phyloP scores from a whole-genome alignment of 495 filamentous ascomycete genomes.

The Penicillium arizonense region DNA sequence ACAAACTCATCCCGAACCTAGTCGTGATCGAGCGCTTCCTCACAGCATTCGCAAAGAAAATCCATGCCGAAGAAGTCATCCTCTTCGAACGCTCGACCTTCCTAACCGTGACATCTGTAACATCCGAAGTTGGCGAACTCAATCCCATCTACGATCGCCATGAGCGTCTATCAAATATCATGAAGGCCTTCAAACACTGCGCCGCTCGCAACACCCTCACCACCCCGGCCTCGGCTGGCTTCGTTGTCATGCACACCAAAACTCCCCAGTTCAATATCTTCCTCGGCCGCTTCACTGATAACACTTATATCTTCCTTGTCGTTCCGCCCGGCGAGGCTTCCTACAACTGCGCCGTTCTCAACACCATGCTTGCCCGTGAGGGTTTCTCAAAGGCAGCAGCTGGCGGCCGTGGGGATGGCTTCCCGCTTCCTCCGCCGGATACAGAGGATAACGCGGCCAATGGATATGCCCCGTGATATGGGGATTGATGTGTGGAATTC shows the following conservation, averaged over 20 bases:
- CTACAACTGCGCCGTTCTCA: conserved; percentile 85
- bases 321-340: conserved; percentile 84
- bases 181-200: conserved; percentile 94
- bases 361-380: conserved; percentile 78
- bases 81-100: conserved; percentile 96
- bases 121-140: conserved; percentile 63
- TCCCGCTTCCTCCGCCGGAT: conserved; percentile 41
- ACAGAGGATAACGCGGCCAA: conserved; percentile 24
- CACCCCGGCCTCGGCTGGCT: conserved; percentile 53
- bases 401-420: conserved; percentile 40
- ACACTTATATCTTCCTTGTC: conserved; percentile 91
- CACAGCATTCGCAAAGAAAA: conserved; percentile 69
- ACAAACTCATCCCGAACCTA: conserved; percentile 92
- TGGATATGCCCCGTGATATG: not conserved
- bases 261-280: conserved; percentile 84
- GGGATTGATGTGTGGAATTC: not conserved
- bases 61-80: conserved; percentile 90
- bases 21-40: conserved; percentile 85
- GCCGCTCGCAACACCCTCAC: conserved; percentile 57
- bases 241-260: conserved; percentile 65
- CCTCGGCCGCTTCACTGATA: conserved; percentile 87
- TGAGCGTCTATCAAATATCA: conserved; percentile 91
- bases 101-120: conserved; percentile 85
- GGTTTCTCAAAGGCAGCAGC: conserved; percentile 61
- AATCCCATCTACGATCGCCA: conserved; percentile 92